Base-by-base conservation (phyloP, 2,329 filamentous ascomycete genomes). In the Sporothrix euskadiensis region DNA sequence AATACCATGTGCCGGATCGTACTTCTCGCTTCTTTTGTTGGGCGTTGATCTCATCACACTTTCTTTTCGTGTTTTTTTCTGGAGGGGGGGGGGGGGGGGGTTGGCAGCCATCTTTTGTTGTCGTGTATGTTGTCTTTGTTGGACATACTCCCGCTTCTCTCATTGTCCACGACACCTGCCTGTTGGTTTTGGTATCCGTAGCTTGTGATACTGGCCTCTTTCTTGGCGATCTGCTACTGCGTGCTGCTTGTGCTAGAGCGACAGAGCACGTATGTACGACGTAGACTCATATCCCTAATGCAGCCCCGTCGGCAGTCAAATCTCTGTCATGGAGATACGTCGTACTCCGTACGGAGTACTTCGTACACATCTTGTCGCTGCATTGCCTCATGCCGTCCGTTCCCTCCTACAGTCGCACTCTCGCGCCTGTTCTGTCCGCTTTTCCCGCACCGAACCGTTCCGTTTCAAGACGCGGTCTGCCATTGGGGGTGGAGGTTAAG, bases 361-460 rank as follows among this genome's bases (percentile, higher is more conserved):
- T 49, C 63, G 41, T 49, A 61, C 61, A 26, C 41, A 52, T 68
- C 47, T 69, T 4, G 30, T 52, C 61, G 44, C 44, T 68, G 65
- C 14, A 26, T 52, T 52, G 12, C 65, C 30, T 54, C 68, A 59
- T 57, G 32, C 14, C 35, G 52, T 32, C 30, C 47, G 10, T 14
- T 12, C 57, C 30, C 8, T 39, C 44, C 30, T 68, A 52, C 66
- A 7, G 47, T 69, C 47, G 66, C 66, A 69, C 26, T 22, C 39
- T 66, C 22, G 61, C 39, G 44, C 47, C 26, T 70, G 44, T 39
- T 56, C 56, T 65, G 52, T 54, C 69, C 69, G 59, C 72, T 75
- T 75, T 75, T 75, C 63, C 73, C 74, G 74, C 74, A 73, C 74
- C 73, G 74, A 73, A 75, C 74, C 74, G 74, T 74, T 59, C 73